phyloP scores from a whole-genome alignment of 495 filamentous ascomycete species.

The Hypoxylon rickii region DNA sequence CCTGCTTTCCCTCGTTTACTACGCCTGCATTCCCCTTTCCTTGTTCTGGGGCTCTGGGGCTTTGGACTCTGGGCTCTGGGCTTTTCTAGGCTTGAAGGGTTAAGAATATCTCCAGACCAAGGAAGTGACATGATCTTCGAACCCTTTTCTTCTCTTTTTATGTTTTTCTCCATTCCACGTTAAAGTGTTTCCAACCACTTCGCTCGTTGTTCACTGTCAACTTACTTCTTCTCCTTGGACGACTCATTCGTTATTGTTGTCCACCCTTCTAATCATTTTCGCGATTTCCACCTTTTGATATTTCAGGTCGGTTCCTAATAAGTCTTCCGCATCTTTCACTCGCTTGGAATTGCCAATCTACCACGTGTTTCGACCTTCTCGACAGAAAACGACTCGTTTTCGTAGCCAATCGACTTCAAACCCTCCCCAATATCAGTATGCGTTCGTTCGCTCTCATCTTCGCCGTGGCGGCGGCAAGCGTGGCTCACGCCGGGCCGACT shows the following conservation, averaged over 20 bases:
- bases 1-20: constrained; percentile 17
- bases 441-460: constrained; percentile 54
- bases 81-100: too few relatives aligned
- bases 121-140: too few relatives aligned
- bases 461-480: constrained; percentile 59
- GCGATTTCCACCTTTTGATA: constrained; percentile 5
- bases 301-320: constrained; percentile 16
- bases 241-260: constrained; percentile 48
- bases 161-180: constrained; percentile 29
- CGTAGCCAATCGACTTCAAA: too few relatives aligned
- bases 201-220: constrained; percentile 22
- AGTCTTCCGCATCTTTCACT: constrained; percentile 19
- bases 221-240: constrained; percentile 36
- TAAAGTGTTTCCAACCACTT: constrained; percentile 7
- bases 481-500: constrained; percentile 62
- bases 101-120: constrained; percentile 19
- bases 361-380: constrained; percentile 17
- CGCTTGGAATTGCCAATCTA: constrained; percentile 19
- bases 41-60: constrained; percentile 20
- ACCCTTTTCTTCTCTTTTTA: constrained; percentile 4
- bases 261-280: constrained; percentile 34
- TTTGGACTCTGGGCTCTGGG: too few relatives aligned
- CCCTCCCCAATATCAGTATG: constrained; percentile 56
- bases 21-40: constrained; percentile 20
- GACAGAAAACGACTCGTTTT: too few relatives aligned